Base-by-base conservation (phyloP, 2,329 filamentous ascomycete species). In the Xenoacremonium recifei region DNA sequence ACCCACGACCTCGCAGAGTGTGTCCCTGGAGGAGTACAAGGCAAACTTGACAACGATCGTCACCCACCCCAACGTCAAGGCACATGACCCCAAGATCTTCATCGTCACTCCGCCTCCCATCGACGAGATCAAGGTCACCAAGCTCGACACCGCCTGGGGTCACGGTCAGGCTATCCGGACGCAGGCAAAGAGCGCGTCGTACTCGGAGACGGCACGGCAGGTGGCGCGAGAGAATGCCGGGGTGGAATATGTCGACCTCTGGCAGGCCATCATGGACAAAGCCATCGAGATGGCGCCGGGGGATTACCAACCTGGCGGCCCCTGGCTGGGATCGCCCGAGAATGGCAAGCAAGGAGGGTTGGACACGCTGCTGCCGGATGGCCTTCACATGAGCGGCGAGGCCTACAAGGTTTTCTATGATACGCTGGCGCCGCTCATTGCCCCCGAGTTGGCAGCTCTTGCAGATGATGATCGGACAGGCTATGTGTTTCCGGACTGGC, bases 61-160 rank as follows among this genome's bases (percentile, higher is more conserved):
- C 56, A 80, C 73, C 3, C 88, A 96, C 63, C 80, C 85, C 6
- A 70, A 72, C 43, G 76, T 95, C 45, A 65, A 67, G 42, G 82
- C 80, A 5, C 90, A 96, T 58, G 74, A 77, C 25, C 82, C 87
- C 19, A 81, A 79, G 39, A 84, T 90, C 40, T 73, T 96, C 33
- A 70, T 97, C 5, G 75, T 96, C 35, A 86, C 89, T 0, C 89
- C 92, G 19, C 88, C 91, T 2, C 90, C 90, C 0, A 66, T 95
- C 37, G 86, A 96, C 55, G 85, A 95, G 66, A 83, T 89, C 61
- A 78, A 83, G 46, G 67, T 79, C 27, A 71, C 72, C 39, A 60
- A 60, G 47, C 63, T 73, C 23, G 77, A 80, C 58, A 58, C 69
- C 15, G 66, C 57, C 2, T 64, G 69, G 46, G 77, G 77, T 9